Base-by-base conservation (phyloP, 331 rosid species). In the Arachis monticola region DNA sequence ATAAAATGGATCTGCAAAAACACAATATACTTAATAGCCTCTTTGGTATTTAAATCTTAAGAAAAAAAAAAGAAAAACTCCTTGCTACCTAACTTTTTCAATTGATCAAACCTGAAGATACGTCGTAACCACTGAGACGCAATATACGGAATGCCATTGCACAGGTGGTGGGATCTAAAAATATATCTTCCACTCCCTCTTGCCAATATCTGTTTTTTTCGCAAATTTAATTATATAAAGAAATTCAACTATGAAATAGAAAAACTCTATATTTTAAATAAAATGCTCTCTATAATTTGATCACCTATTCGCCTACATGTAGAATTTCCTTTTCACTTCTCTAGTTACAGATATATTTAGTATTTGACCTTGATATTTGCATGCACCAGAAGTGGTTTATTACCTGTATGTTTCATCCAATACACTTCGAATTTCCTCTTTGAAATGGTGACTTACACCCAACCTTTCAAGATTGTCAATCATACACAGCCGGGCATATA, bases 101-200 rank as follows among this genome's bases (percentile, higher is more conserved):
- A n/a, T 45, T 53, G 31, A 73, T 51, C 67, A 32, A 46, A 91
- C 93, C 96, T 78, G 96, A 85, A 81, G 94, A 90, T 46, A 94
- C 92, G 74, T 92, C 87, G 75, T 88, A 94, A 66, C 96, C 96
- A 63, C 86, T 77, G 35, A 88, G 69, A 10, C 92, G 89, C 70
- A 92, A 72, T 44, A 92, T 48, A 14, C 90, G 91, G 79, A 94
- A 93, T 45, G 98, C 96, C 90, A 88, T 78, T 42, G 97, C 95
- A 55, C 91, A 88, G 11, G 90, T 88, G 60, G 92, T 78, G 58
- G 92, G 70, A 61, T 90, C 97, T 62, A 87, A 77, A 64, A 88
- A 85, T 79, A 94, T 80, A 44, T 87, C 83, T 81, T 94, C 96
- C 5, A 57, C 92, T 30, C 88, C 92, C 60, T 82, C 89, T 64